Evolutionary conservation across 1,139 yeast genomes (phyloP).

Genomic region (Candida buenavistaensis): DNA sequence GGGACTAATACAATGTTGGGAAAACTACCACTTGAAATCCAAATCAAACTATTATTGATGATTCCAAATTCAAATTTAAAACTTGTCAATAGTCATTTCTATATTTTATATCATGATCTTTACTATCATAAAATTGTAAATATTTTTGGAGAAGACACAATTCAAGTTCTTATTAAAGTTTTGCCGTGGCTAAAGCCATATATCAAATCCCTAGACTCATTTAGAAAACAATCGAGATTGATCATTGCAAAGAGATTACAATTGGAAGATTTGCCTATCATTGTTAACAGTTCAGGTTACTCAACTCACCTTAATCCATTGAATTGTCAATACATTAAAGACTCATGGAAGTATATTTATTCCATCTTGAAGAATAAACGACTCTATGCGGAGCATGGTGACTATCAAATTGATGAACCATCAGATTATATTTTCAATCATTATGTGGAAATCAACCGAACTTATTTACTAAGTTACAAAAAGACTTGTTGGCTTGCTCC

Average conservation of each 20-base stretch:
- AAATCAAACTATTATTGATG: slow-evolving; percentile 37
- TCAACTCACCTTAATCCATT: slow-evolving; percentile 18
- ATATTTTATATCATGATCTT: slow-evolving; percentile 50
- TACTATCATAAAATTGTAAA: slow-evolving; percentile 43
- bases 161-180: slow-evolving; percentile 27
- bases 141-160: slow-evolving; percentile 44
- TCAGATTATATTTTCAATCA: slow-evolving; percentile 45
- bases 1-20: slow-evolving; percentile 28
- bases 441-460: slow-evolving; percentile 47
- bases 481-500: slow-evolving; percentile 50
- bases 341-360: slow-evolving; percentile 58
- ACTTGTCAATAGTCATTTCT: slow-evolving; percentile 42
- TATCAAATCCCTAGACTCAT: slow-evolving; percentile 49
- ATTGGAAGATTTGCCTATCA: slow-evolving; percentile 23
- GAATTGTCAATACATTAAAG: slow-evolving; percentile 35
- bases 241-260: slow-evolving; percentile 33
- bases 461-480: slow-evolving; percentile 50
- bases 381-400: slow-evolving; percentile 52
- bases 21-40: slow-evolving; percentile 53
- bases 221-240: slow-evolving; percentile 35
- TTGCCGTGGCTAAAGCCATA: slow-evolving; percentile 45
- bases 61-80: slow-evolving; percentile 46
- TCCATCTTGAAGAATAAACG: slow-evolving; percentile 52
- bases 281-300: slow-evolving; percentile 25
- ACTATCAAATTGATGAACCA: slow-evolving; percentile 53